phyloP scores from a whole-genome alignment of 441 rosid genomes.

The Breynia disticha region DNA sequence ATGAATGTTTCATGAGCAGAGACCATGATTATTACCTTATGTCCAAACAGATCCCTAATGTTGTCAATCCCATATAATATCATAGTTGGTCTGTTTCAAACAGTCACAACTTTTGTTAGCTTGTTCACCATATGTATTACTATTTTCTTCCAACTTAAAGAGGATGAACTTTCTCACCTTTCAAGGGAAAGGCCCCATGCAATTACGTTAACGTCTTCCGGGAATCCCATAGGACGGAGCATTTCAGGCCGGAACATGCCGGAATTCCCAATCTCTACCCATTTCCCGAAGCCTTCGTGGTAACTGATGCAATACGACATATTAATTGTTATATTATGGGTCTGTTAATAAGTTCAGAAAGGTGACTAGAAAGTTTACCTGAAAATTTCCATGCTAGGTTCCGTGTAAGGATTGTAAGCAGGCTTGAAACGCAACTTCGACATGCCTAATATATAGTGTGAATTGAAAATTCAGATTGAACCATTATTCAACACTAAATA shows the following conservation, averaged over 20 bases:
- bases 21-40: conserved; percentile 42
- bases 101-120: conserved; percentile 5
- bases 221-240: conserved; percentile 92
- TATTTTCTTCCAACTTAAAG: too few relatives aligned
- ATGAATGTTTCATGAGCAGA: not conserved
- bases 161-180: conserved; percentile 37
- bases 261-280: conserved; percentile 96
- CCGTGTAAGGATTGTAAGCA: conserved; percentile 95
- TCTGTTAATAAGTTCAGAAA: not conserved
- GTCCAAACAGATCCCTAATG: conserved; percentile 89
- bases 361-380: conserved; percentile 35
- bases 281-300: conserved; percentile 70
- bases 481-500: not conserved
- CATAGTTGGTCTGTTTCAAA: conserved; percentile 76
- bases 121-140: not conserved
- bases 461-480: not conserved
- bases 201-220: conserved; percentile 75
- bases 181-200: conserved; percentile 99
- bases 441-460: conserved; percentile 54
- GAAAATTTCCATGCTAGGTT: conserved; percentile 96
- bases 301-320: conserved; percentile 32
- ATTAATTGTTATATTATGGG: conserved; percentile 9
- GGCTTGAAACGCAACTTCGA: conserved; percentile 80
- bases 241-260: conserved; percentile 97
- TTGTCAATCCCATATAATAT: conserved; percentile 65